Evolutionary conservation across 2,329 filamentous ascomycete genomes (phyloP).

Genomic region (Aspergillus ochraceus): DNA sequence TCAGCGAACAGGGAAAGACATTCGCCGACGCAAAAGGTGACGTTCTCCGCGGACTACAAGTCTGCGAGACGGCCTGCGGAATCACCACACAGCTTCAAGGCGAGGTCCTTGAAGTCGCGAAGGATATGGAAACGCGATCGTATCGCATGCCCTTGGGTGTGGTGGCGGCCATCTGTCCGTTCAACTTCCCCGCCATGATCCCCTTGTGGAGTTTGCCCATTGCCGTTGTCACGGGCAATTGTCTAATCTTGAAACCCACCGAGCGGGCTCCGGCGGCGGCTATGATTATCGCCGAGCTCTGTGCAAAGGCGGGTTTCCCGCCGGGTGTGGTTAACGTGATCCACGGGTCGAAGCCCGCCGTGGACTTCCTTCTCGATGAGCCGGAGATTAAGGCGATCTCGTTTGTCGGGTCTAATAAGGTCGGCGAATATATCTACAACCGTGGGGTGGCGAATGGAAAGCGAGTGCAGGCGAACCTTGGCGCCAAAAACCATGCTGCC

Average conservation of each 20-base stretch:
- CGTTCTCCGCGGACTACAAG: constrained; percentile 63
- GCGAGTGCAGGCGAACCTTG: constrained; percentile 64
- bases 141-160: constrained; percentile 63
- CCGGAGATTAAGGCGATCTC: constrained; percentile 64
- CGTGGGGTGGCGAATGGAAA: constrained; percentile 64
- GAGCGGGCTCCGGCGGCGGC: constrained; percentile 60
- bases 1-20: constrained; percentile 65
- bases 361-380: constrained; percentile 66
- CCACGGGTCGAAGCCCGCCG: constrained; percentile 60
- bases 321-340: constrained; percentile 62
- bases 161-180: constrained; percentile 62
- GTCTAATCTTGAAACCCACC: constrained; percentile 60
- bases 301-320: constrained; percentile 59
- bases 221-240: constrained; percentile 58
- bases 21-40: constrained; percentile 63
- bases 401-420: constrained; percentile 66
- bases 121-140: constrained; percentile 65
- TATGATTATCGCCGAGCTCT: constrained; percentile 61
- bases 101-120: constrained; percentile 61
- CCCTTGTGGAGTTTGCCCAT: constrained; percentile 63
- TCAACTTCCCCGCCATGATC: constrained; percentile 68
- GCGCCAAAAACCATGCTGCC: constrained; percentile 65
- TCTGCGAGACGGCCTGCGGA: constrained; percentile 63
- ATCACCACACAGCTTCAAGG: constrained; percentile 63
- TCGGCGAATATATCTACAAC: constrained; percentile 65